A percentile compares a stretch with the other conserved stretches of the same genome.
Evolutionary conservation across 495 filamentous ascomycete genomes (phyloP).

Genomic region (Apodospora peruviana): DNA sequence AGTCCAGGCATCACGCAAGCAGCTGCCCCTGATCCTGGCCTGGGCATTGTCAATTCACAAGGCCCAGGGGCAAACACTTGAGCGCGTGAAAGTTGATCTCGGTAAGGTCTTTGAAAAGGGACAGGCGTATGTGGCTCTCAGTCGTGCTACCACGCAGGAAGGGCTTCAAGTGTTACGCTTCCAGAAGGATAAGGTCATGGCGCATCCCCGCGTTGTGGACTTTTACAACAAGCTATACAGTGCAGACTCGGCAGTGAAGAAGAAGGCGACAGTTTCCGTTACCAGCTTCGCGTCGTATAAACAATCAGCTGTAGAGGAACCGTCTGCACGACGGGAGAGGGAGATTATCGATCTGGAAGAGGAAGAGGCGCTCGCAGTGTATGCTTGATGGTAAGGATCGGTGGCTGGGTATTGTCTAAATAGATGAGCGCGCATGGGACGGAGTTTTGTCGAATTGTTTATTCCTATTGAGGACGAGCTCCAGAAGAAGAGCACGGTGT

Average conservation of each 20-base stretch:
- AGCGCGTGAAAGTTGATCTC: slow-evolving; percentile 90
- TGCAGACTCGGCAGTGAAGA: slow-evolving; percentile 39
- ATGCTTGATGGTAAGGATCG: slow-evolving; percentile 19
- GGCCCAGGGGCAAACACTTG: slow-evolving; percentile 92
- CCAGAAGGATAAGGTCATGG: slow-evolving; percentile 87
- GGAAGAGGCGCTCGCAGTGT: slow-evolving; percentile 33
- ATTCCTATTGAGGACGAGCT: neutral
- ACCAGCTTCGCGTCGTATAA: slow-evolving; percentile 23
- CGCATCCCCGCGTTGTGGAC: slow-evolving; percentile 74
- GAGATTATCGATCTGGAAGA: slow-evolving; percentile 22
- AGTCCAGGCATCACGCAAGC: slow-evolving; percentile 74
- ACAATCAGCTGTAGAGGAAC: neutral
- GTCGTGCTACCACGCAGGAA: slow-evolving; percentile 77
- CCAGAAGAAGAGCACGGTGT: neutral
- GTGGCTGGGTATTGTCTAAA: neutral
- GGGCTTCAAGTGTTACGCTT: slow-evolving; percentile 88
- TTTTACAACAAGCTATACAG: slow-evolving; percentile 81
- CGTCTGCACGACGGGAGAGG: neutral
- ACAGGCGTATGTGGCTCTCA: slow-evolving; percentile 78
- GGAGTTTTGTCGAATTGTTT: neutral
- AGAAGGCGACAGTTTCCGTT: slow-evolving; percentile 21
- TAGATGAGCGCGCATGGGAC: neutral
- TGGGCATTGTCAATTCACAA: slow-evolving; percentile 99
- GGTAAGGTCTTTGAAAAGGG: slow-evolving; percentile 93
- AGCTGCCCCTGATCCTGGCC: slow-evolving; percentile 83